Evolutionary conservation across 345 rosid species (phyloP).

Genomic region (Clausena lansium): DNA sequence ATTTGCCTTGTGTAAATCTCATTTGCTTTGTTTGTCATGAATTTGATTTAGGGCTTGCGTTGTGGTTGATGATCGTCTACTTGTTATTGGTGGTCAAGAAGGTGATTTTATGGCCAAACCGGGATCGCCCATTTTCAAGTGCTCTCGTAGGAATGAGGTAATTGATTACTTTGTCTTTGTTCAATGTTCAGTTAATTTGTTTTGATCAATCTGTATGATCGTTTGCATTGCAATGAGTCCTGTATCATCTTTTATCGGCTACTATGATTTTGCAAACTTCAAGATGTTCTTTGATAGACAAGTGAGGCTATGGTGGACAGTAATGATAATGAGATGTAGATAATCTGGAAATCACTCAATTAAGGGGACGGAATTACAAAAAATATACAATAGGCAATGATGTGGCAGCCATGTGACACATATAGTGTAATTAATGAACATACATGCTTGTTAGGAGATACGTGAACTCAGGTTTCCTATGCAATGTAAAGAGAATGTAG

Average conservation of each 20-base stretch:
- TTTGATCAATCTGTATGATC: neutral
- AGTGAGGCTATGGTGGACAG: neutral
- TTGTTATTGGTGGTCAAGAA: constrained; percentile 92
- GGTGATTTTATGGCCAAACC: constrained; percentile 99
- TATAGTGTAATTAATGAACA: neutral
- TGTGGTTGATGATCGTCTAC: constrained; percentile 69
- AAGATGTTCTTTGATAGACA: neutral
- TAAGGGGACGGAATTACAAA: neutral
- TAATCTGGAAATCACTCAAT: neutral
- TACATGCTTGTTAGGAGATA: neutral
- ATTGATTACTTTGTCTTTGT: neutral
- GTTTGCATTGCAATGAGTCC: neutral
- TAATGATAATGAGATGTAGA: neutral
- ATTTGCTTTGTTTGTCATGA: neutral
- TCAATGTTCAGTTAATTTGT: neutral
- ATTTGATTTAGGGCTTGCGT: constrained; percentile 60
- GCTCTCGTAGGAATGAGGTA: constrained; percentile 92
- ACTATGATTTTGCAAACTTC: constrained; percentile 1
- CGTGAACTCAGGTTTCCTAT: neutral
- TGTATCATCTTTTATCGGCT: neutral
- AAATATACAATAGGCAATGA: neutral
- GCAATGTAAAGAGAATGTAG: neutral
- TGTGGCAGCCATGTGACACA: neutral
- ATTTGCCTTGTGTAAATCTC: neutral
- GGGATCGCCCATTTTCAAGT: constrained; percentile 95